Evolutionary conservation across 345 rosid genomes (phyloP).

Genomic region (Pugionium dolabratum): DNA sequence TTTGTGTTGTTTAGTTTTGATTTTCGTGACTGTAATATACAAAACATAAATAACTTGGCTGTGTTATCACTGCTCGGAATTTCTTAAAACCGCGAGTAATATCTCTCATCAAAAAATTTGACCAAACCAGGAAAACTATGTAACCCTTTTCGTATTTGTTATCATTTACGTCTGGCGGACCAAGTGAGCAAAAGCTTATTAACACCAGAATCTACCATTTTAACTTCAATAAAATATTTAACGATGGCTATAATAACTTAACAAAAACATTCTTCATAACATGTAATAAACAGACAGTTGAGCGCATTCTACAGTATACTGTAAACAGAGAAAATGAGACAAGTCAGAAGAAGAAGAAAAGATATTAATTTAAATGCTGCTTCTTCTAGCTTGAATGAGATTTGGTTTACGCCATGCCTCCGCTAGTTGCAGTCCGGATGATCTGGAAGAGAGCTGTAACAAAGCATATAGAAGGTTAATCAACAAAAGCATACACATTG

Average conservation of each 20-base stretch:
- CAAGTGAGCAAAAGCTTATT: no score
- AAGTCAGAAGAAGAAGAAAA: conserved; percentile 5
- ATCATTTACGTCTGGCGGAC: no score
- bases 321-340: conserved; percentile 7
- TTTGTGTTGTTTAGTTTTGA: conserved; percentile 15
- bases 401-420: conserved; percentile 56
- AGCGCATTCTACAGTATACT: conserved; percentile 18
- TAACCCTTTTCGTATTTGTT: no score
- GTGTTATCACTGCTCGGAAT: background rate
- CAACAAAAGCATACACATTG: background rate
- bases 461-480: conserved; percentile 2
- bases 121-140: no score
- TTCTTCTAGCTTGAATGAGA: conserved; percentile 20
- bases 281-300: no score
- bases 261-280: conserved; percentile 13
- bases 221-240: no score
- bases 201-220: no score
- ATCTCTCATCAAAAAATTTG: no score
- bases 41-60: conserved; percentile 9
- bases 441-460: conserved; percentile 92
- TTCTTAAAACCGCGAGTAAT: no score
- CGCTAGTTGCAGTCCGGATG: conserved; percentile 81
- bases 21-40: conserved; percentile 35
- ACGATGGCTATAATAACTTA: no score
- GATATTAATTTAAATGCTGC: background rate